Percentiles rank a stretch among this genome's conserved stretches.
Evolutionary conservation across 345 rosid species (phyloP).

Genomic region (Geranium rotundifolium): DNA sequence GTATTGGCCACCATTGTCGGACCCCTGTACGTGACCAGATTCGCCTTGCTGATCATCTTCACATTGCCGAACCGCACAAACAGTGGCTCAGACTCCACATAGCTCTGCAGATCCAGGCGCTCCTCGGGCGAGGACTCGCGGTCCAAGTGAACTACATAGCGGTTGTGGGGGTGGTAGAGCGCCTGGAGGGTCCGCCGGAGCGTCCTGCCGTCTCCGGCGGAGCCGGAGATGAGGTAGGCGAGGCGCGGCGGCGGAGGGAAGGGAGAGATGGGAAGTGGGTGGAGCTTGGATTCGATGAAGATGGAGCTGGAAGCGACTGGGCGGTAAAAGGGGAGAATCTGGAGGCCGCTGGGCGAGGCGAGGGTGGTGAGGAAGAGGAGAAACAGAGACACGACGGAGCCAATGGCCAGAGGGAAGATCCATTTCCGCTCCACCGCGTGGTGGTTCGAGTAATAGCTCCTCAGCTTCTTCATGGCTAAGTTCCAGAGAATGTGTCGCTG

Average conservation of each 20-base stretch:
- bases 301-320: constrained; percentile 37
- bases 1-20: constrained; percentile 99
- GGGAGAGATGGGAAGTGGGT: constrained; percentile 32
- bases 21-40: constrained; percentile 84
- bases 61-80: constrained; percentile 53
- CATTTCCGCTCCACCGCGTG: constrained; percentile 57
- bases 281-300: constrained; percentile 69
- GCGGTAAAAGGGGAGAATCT: constrained; percentile 46
- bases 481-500: too few relatives aligned
- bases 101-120: constrained; percentile 63
- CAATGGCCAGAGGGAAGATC: constrained; percentile 62
- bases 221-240: constrained; percentile 85
- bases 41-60: constrained; percentile 72
- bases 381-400: constrained; percentile 46
- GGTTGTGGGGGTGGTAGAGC: constrained; percentile 74
- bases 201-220: constrained; percentile 62
- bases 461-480: constrained; percentile 56
- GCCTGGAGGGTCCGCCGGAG: constrained; percentile 62
- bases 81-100: constrained; percentile 32
- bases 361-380: constrained; percentile 47
- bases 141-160: constrained; percentile 80
- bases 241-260: constrained; percentile 73
- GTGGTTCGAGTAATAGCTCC: constrained; percentile 53
- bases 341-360: constrained; percentile 40
- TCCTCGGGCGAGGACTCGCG: constrained; percentile 48